These are phyloP conservation scores for Croton laevigatus DNA, from an alignment of 441 rosid species.

Conservation along the genomic window DNA sequence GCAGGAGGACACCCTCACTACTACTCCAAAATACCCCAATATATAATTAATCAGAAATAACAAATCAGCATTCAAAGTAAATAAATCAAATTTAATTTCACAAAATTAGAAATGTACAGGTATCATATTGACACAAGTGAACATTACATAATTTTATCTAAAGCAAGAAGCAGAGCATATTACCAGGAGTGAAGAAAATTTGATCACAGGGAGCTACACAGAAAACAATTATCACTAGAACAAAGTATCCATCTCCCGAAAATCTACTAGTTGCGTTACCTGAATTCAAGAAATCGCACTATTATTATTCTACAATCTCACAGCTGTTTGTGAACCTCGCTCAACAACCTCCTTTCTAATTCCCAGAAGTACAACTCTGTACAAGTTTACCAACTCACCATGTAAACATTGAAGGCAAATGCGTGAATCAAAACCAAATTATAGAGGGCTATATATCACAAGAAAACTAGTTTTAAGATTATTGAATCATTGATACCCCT, in stretches of 20 bases:
- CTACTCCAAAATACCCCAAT: too few relatives aligned
- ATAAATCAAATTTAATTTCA: too few relatives aligned
- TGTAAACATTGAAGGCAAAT: constrained; percentile 5
- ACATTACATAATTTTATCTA: too few relatives aligned
- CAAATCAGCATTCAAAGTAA: too few relatives aligned
- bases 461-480: constrained; percentile 18
- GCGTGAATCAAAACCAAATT: background rate
- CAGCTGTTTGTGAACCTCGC: constrained; percentile 1
- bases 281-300: constrained; percentile 5
- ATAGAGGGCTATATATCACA: constrained; percentile 12
- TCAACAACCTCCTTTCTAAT: constrained; percentile 12
- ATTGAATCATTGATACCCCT: constrained; percentile 1
- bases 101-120: too few relatives aligned
- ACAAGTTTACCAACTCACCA: constrained; percentile 20
- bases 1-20: too few relatives aligned
- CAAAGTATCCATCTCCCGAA: background rate
- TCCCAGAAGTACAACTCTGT: constrained; percentile 14
- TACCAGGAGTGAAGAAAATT: too few relatives aligned
- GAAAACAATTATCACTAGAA: too few relatives aligned
- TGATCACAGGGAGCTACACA: too few relatives aligned
- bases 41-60: too few relatives aligned
- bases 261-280: background rate
- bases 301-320: constrained; percentile 12
- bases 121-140: too few relatives aligned
- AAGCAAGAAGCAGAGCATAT: too few relatives aligned